Evolutionary conservation across 2,329 filamentous ascomycete species (phyloP).

Genomic region (Emmonsiellopsis sp.): DNA sequence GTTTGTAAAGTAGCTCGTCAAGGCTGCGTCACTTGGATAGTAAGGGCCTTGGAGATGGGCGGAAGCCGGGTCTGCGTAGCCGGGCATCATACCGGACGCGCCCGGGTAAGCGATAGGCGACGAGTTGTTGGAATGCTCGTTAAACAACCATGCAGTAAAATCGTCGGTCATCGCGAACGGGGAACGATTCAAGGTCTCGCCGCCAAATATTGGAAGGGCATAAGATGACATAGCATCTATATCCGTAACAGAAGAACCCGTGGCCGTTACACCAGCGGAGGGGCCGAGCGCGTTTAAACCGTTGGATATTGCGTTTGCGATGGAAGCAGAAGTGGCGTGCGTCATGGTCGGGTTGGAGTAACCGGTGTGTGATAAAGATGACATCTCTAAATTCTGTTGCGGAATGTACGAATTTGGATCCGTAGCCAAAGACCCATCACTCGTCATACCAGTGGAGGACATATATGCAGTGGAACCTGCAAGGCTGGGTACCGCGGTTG

Average conservation of each 20-base stretch:
- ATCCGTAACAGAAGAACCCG: conserved; percentile 18
- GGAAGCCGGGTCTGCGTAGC: conserved; percentile 32
- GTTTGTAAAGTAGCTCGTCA: conserved; percentile 40
- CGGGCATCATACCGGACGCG: conserved; percentile 31
- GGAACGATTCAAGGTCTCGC: conserved; percentile 73
- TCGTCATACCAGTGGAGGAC: conserved; percentile 14
- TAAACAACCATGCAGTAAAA: conserved; percentile 78
- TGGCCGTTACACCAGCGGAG: conserved; percentile 18
- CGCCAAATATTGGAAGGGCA: conserved; percentile 77
- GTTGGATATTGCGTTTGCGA: conserved; percentile 19
- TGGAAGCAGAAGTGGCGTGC: conserved; percentile 18
- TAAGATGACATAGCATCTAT: conserved; percentile 31
- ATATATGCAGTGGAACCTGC: conserved; percentile 11
- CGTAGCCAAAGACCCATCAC: conserved; percentile 1
- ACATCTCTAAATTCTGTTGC: conserved; percentile 9
- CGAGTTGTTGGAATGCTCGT: conserved; percentile 50
- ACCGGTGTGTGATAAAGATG: conserved; percentile 5
- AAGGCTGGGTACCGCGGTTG: conserved; percentile 9
- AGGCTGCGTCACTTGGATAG: conserved; percentile 41
- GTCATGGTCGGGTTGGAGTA: conserved; percentile 13
- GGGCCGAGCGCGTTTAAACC: conserved; percentile 19
- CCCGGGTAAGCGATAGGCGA: conserved; percentile 43
- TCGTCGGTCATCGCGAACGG: conserved; percentile 83
- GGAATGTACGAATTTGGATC: conserved; percentile 8
- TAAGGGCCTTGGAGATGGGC: conserved; percentile 42